Evolutionary conservation across 257 asterid genomes (phyloP).

Genomic region (Solanum dulcamara): DNA sequence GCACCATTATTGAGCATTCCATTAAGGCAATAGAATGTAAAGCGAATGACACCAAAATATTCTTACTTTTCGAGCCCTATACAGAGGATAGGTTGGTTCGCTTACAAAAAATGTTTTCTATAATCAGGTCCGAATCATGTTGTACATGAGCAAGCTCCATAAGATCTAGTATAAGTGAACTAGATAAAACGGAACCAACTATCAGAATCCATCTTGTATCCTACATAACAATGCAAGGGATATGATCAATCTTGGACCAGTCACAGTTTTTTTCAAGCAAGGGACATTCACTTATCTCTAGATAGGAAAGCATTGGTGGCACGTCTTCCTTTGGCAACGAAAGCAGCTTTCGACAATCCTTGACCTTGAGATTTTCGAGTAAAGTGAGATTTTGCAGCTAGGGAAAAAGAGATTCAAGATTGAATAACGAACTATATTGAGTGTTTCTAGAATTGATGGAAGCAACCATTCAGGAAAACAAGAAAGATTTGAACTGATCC

Average conservation of each 20-base stretch:
- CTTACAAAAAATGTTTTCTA: no score
- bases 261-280: conserved; percentile 23
- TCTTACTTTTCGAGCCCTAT: background rate
- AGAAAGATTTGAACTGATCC: conserved; percentile 13
- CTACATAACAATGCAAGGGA: conserved; percentile 47
- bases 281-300: conserved; percentile 36
- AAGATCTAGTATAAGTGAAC: background rate
- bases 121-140: background rate
- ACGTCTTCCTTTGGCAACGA: conserved; percentile 28
- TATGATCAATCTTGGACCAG: conserved; percentile 30
- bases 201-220: background rate
- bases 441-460: conserved; percentile 34
- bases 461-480: conserved; percentile 34
- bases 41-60: background rate
- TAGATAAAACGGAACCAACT: background rate
- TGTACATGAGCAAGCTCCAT: background rate
- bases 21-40: background rate
- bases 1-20: background rate
- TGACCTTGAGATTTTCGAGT: conserved; percentile 38
- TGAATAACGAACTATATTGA: conserved; percentile 19
- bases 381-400: conserved; percentile 41
- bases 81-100: no score
- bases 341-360: conserved; percentile 22
- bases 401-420: conserved; percentile 30
- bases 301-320: conserved; percentile 32